These are phyloP conservation scores for Delitschia confertaspora DNA, from an alignment of 495 filamentous ascomycete genomes.

Conservation along the genomic window DNA sequence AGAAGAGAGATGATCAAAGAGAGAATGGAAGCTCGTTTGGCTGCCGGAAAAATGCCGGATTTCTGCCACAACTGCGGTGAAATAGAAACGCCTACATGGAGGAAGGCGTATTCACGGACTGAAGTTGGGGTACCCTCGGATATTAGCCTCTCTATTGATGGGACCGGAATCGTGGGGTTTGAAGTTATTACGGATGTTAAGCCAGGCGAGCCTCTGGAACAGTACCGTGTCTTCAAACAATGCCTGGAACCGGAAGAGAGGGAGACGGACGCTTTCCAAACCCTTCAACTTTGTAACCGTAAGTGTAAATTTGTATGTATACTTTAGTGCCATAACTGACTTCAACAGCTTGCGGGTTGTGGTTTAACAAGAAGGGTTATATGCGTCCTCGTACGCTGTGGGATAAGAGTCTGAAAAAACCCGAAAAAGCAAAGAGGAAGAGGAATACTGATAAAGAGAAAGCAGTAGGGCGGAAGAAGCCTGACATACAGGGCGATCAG, in stretches of 20 bases:
- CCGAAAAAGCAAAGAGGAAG: constrained; percentile 32
- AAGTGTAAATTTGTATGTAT: constrained; percentile 40
- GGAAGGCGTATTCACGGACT: constrained; percentile 72
- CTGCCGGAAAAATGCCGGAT: constrained; percentile 64
- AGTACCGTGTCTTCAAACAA: constrained; percentile 70
- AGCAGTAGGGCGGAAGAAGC: constrained; percentile 16
- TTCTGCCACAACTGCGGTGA: constrained; percentile 89
- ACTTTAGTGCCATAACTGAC: constrained; percentile 18
- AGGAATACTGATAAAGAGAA: constrained; percentile 22
- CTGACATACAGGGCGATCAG: too few relatives aligned
- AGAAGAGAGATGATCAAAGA: constrained; percentile 48
- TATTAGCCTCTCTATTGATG: constrained; percentile 53
- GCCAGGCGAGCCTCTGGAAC: constrained; percentile 44
- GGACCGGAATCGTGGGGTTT: constrained; percentile 54
- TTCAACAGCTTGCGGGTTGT: constrained; percentile 70
- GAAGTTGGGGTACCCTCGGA: constrained; percentile 51
- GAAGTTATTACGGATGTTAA: constrained; percentile 54
- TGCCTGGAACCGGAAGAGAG: constrained; percentile 45
- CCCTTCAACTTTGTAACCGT: constrained; percentile 82
- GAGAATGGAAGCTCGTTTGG: constrained; percentile 56
- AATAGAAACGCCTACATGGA: constrained; percentile 92
- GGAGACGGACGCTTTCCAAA: constrained; percentile 53
- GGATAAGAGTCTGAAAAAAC: constrained; percentile 46
- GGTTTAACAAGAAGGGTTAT: constrained; percentile 75
- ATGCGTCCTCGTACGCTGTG: constrained; percentile 80